Percentiles rank a stretch among this genome's conserved stretches.
Conservation (phyloP, 2,329 filamentous ascomycete species). For the Fusarium caatingaense region DNA sequence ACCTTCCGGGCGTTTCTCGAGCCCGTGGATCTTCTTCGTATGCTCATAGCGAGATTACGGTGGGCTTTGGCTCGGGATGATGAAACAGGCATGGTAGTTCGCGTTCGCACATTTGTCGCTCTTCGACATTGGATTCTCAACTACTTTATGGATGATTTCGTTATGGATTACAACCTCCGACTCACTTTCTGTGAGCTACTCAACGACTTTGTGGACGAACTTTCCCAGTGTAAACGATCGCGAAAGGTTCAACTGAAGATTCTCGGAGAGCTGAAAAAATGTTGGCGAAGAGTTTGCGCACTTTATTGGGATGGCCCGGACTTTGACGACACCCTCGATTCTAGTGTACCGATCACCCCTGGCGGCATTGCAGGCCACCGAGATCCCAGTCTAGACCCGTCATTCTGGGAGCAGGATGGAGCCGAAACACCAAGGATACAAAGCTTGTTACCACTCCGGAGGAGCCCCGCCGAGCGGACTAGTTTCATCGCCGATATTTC, state of each 20-base stretch:
- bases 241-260: constrained; percentile 79
- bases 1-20: constrained; percentile 92
- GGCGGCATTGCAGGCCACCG: constrained; percentile 77
- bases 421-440: constrained; percentile 59
- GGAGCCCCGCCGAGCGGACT: constrained; percentile 40
- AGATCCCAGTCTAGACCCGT: constrained; percentile 65
- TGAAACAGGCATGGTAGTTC: constrained; percentile 91
- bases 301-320: constrained; percentile 87
- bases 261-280: constrained; percentile 93
- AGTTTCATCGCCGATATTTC: constrained; percentile 62
- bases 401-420: constrained; percentile 63
- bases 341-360: constrained; percentile 76
- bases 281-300: constrained; percentile 91
- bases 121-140: constrained; percentile 97
- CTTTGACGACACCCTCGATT: constrained; percentile 69
- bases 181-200: constrained; percentile 82
- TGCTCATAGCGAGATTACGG: constrained; percentile 84
- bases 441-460: constrained; percentile 50
- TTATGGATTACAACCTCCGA: constrained; percentile 78
- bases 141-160: constrained; percentile 96
- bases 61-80: constrained; percentile 87
- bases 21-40: constrained; percentile 78
- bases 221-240: constrained; percentile 58
- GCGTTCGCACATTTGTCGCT: constrained; percentile 94
- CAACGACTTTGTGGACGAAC: constrained; percentile 73